A percentile compares a stretch with the other conserved stretches of the same genome.
Conservation (phyloP, 768 basidiomycete species). For the Paxillus ammoniavirescens region DNA sequence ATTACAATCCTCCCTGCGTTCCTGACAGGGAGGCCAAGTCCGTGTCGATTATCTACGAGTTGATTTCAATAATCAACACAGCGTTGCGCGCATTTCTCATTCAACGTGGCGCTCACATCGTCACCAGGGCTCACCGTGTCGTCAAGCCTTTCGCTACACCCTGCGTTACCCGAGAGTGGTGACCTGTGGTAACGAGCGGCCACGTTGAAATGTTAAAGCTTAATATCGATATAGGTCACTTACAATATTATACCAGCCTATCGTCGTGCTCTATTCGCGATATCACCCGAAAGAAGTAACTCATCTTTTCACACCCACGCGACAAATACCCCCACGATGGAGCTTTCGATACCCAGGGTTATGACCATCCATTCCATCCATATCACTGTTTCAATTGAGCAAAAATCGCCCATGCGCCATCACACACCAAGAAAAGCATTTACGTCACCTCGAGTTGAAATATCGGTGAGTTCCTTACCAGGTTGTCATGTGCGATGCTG, state of each 20-base stretch:
- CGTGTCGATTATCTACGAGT: conserved; percentile 2
- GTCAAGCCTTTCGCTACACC: neutral
- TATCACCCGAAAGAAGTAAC: neutral
- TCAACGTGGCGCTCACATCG: too few relatives aligned
- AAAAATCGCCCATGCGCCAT: neutral
- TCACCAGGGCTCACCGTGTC: neutral
- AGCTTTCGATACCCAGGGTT: neutral
- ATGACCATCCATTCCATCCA: too few relatives aligned
- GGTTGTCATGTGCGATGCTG: neutral
- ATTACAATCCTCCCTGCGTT: conserved; percentile 13
- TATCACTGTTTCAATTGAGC: conserved; percentile 1
- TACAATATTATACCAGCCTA: neutral
- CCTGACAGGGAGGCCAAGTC: conserved; percentile 10
- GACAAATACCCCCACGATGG: neutral
- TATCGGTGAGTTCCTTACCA: neutral
- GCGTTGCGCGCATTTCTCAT: neutral
- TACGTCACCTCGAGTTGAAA: conserved; percentile 17
- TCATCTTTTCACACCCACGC: neutral
- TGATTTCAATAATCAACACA: conserved; percentile 1
- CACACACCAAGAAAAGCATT: conserved; percentile 3
- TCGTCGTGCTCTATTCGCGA: neutral
- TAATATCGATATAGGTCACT: conserved; percentile 5
- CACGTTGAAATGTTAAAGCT: conserved; percentile 12
- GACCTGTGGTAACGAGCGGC: conserved; percentile 8
- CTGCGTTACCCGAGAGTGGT: conserved; percentile 10